Percentiles rank a stretch among this genome's conserved stretches.
phyloP scores from a whole-genome alignment of 2,329 filamentous ascomycete genomes.

The Diaporthe citri region DNA sequence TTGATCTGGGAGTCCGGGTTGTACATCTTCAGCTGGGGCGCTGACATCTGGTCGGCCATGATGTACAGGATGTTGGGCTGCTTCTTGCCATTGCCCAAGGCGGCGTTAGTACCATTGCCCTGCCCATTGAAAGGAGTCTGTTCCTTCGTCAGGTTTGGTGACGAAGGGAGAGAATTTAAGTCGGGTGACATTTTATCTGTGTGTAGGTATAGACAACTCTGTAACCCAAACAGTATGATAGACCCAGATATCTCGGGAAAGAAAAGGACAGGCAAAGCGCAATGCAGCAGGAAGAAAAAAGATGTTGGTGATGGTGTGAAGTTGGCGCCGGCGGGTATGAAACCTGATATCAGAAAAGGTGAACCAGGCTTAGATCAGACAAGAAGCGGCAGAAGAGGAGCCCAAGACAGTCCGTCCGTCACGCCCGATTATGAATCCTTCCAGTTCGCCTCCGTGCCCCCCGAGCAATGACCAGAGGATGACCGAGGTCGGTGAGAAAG shows the following conservation, averaged over 20 bases:
- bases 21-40: conserved; percentile 92
- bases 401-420: conserved; percentile 25
- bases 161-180: conserved; percentile 77
- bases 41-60: conserved; percentile 96
- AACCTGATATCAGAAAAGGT: neutral
- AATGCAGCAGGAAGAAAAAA: conserved; percentile 6
- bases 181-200: conserved; percentile 74
- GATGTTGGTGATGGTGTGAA: neutral
- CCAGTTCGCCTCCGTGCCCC: conserved; percentile 26
- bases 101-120: conserved; percentile 42
- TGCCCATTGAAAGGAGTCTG: conserved; percentile 40
- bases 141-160: conserved; percentile 49
- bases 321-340: conserved; percentile 5
- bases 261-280: conserved; percentile 30
- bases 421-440: conserved; percentile 35
- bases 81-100: conserved; percentile 36
- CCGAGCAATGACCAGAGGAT: conserved; percentile 27
- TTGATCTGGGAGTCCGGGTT: conserved; percentile 90
- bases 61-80: conserved; percentile 87
- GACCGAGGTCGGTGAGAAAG: conserved; percentile 34
- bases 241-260: conserved; percentile 28
- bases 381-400: conserved; percentile 1
- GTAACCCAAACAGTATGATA: conserved; percentile 25
- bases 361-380: conserved; percentile 4
- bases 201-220: conserved; percentile 32